Base-by-base conservation (phyloP, 495 filamentous ascomycete genomes). In the Aspergillus olivimuriae region DNA sequence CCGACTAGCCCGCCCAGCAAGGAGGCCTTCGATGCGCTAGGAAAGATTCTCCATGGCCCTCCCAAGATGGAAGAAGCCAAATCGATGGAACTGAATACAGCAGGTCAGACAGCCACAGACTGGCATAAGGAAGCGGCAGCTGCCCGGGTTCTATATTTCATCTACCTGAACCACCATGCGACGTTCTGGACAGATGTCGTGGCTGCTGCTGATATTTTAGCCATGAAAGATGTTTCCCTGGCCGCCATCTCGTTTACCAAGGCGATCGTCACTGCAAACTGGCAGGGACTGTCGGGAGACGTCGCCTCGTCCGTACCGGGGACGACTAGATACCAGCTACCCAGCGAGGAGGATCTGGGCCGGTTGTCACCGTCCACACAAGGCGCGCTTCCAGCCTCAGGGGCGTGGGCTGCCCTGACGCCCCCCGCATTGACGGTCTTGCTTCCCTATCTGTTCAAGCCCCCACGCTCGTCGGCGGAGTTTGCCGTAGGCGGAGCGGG, bases 371-470 rank as follows among this genome's bases (percentile, higher is more conserved):
- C 64, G 2, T 59, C 63, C 35, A 45, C 52, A 3, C 62, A 52
- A 40, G 63, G 61, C n/a, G 36, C 58, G 4, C 64, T 74, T 20
- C 76, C 73, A 35, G 51, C 58, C 12, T 66, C 69, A 9, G 75
- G 76, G 6, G 54, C 67, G 11, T 70, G 70, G 57, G 73, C 75
- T 20, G 67, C 76, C 12, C 68, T 81, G 20, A 63, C 69, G 1
- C 68, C 72, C 2, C 75, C 78, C 0, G 70, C 74, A 2, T 51
- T 77, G 16, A 70, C 69, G 1, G 66, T 67, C 10, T 60, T 81
- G 4, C 55, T 83, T 4, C 78, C 78, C 0, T 82, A 75, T 52
- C 65, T 84, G 2, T 74, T 83, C 42, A 73, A 72, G 34, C 77
- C 77, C 11, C 70, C 80, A 10, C 70, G 75, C 19, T 73, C 70